These are phyloP conservation scores for Ceratobasidium sp. DNA, from an alignment of 1,284 basidiomycete genomes.

Conservation along the genomic window DNA sequence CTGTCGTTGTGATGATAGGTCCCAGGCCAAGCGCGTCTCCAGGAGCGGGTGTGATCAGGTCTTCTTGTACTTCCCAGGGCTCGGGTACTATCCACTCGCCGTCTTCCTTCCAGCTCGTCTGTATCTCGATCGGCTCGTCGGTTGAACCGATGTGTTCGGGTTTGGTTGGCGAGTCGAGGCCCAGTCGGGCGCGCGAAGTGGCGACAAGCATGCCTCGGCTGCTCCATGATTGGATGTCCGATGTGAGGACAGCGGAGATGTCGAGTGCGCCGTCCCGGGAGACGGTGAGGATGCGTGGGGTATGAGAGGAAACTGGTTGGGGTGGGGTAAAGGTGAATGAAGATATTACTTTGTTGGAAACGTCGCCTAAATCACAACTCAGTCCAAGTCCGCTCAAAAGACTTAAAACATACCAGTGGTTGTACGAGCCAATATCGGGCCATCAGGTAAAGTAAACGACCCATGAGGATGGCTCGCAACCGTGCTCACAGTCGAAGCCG, in stretches of 20 bases:
- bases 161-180: not conserved
- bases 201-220: conserved; percentile 48
- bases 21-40: conserved; percentile 39
- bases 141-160: conserved; percentile 3
- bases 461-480: conserved; percentile 23
- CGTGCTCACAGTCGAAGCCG: conserved; percentile 29
- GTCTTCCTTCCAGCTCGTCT: conserved; percentile 34
- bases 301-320: conserved; percentile 20
- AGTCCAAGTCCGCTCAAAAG: not conserved
- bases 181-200: conserved; percentile 24
- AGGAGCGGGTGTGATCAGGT: conserved; percentile 14
- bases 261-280: conserved; percentile 48
- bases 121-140: conserved; percentile 35
- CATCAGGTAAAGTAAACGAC: conserved; percentile 15
- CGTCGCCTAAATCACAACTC: not conserved
- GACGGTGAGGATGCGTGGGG: conserved; percentile 45
- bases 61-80: conserved; percentile 48
- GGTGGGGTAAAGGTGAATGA: conserved; percentile 48
- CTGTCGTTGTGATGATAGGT: conserved; percentile 11
- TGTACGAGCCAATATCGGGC: conserved; percentile 37
- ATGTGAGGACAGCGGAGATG: conserved; percentile 42
- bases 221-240: conserved; percentile 48
- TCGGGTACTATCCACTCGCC: conserved; percentile 44
- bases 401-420: conserved; percentile 6
- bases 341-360: conserved; percentile 20